These are phyloP conservation scores for Phytophthora europaea DNA, from an alignment of 352 stramenopile genomes.

Conservation along the genomic window DNA sequence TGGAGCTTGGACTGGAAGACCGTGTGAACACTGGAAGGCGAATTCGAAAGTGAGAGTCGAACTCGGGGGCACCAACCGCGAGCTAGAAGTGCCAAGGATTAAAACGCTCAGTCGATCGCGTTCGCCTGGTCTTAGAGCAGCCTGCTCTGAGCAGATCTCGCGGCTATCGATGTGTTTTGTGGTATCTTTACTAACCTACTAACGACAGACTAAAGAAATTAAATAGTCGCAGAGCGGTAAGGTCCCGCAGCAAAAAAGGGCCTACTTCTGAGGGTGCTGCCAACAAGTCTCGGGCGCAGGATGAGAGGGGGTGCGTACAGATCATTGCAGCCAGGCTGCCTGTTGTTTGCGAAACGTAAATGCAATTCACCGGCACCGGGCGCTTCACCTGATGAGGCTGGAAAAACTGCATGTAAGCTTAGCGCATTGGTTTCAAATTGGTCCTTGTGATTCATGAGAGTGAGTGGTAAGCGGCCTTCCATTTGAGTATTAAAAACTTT, in stretches of 20 bases:
- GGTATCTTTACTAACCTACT: background rate
- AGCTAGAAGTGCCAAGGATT: background rate
- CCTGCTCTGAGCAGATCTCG: background rate
- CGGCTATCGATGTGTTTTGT: background rate
- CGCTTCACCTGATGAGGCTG: background rate
- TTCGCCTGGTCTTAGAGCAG: background rate
- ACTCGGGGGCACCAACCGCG: background rate
- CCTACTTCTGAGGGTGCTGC: background rate
- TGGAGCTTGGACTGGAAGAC: conserved; percentile 25
- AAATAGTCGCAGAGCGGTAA: background rate
- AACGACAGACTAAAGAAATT: background rate
- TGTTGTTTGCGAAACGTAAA: background rate
- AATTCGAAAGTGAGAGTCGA: conserved; percentile 29
- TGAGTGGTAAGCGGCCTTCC: too few species aligned
- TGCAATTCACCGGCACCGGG: background rate
- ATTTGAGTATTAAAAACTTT: too few species aligned
- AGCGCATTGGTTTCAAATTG: too few species aligned
- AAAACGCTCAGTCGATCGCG: conserved; percentile 3
- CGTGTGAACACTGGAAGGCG: conserved; percentile 17
- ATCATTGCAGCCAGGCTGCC: background rate
- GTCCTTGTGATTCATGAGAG: too few species aligned
- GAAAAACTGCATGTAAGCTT: too few species aligned
- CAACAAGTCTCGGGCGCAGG: background rate
- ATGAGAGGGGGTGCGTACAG: background rate
- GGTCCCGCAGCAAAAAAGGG: background rate